A percentile compares a stretch with the other conserved stretches of the same genome.
These are phyloP conservation scores for Rhizoclosmatium globosum DNA, from an alignment of 192 early-diverging fungal genomes.

Conservation along the genomic window DNA sequence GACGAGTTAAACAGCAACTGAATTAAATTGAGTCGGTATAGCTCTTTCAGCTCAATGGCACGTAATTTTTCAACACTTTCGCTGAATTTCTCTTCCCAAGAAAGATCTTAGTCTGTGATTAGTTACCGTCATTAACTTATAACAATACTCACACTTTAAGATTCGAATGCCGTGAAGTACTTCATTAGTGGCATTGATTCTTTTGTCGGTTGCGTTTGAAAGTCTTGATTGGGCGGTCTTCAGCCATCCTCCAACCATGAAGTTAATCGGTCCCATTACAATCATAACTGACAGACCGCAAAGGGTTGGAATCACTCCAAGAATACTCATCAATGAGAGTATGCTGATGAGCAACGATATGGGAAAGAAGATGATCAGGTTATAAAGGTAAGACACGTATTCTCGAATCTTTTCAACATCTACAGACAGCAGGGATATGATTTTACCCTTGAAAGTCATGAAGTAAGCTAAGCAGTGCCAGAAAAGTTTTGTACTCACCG, in stretches of 20 bases:
- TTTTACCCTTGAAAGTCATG: conserved; percentile 44
- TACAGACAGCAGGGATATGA: conserved; percentile 55
- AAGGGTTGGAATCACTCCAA: conserved; percentile 45
- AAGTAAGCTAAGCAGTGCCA: not conserved
- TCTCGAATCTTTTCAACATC: conserved; percentile 53
- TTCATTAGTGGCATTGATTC: conserved; percentile 85
- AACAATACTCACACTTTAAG: conserved; percentile 34
- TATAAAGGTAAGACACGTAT: conserved; percentile 33
- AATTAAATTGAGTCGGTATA: conserved; percentile 25
- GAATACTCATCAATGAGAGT: conserved; percentile 22
- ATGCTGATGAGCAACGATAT: conserved; percentile 38
- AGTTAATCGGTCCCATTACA: conserved; percentile 39
- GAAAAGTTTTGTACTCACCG: not conserved
- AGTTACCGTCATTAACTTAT: not conserved
- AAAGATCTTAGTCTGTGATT: conserved; percentile 34
- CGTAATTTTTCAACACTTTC: conserved; percentile 29
- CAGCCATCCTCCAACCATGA: conserved; percentile 30
- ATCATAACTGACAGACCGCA: conserved; percentile 46
- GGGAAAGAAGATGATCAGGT: conserved; percentile 20
- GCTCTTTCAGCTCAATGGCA: conserved; percentile 11
- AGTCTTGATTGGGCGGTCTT: conserved; percentile 40
- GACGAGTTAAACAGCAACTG: conserved; percentile 26
- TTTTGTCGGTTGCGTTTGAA: conserved; percentile 66
- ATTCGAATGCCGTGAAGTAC: conserved; percentile 77
- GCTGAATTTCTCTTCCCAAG: conserved; percentile 54